A percentile compares a stretch with the other conserved stretches of the same genome.
These are phyloP conservation scores for Seiridium cupressi DNA, from an alignment of 2,329 filamentous ascomycete species.

Conservation along the genomic window DNA sequence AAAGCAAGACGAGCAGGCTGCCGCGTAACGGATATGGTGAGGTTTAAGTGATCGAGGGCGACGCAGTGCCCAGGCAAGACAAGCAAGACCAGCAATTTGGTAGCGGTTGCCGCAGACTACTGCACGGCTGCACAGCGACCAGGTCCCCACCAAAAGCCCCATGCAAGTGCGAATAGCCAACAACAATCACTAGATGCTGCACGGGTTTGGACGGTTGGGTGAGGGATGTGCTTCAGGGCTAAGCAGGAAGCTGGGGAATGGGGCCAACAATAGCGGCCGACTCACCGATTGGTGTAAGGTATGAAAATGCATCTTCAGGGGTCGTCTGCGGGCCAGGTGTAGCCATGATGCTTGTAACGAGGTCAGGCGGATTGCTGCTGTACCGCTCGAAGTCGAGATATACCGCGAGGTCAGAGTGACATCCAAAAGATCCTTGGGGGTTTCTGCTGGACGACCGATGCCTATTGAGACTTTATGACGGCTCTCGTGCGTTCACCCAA, in stretches of 20 bases:
- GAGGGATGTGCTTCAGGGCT: slow-evolving; percentile 19
- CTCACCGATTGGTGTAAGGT: slow-evolving; percentile 57
- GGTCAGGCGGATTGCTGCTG: not conserved
- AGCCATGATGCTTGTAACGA: slow-evolving; percentile 33
- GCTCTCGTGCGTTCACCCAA: too few species aligned
- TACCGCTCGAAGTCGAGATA: too few species aligned
- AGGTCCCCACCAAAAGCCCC: slow-evolving; percentile 28
- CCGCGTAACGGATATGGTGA: not conserved
- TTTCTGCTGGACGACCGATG: too few species aligned
- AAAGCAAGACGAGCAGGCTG: not conserved
- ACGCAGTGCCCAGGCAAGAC: slow-evolving; percentile 5
- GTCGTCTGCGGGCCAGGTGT: slow-evolving; percentile 37
- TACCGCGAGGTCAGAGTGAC: too few species aligned
- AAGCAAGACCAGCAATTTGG: slow-evolving; percentile 22
- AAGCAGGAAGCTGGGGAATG: slow-evolving; percentile 14
- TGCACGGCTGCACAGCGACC: slow-evolving; percentile 16
- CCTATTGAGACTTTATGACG: too few species aligned
- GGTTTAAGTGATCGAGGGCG: not conserved
- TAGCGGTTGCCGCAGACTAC: slow-evolving; percentile 21
- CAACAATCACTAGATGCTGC: slow-evolving; percentile 38
- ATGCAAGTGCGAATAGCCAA: slow-evolving; percentile 37
- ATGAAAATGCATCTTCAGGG: slow-evolving; percentile 45
- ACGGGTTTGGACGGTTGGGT: slow-evolving; percentile 51
- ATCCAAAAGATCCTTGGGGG: too few species aligned
- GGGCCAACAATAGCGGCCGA: slow-evolving; percentile 24